These are phyloP conservation scores for Peronospora farinosa DNA, from an alignment of 352 stramenopile genomes.

Conservation along the genomic window DNA sequence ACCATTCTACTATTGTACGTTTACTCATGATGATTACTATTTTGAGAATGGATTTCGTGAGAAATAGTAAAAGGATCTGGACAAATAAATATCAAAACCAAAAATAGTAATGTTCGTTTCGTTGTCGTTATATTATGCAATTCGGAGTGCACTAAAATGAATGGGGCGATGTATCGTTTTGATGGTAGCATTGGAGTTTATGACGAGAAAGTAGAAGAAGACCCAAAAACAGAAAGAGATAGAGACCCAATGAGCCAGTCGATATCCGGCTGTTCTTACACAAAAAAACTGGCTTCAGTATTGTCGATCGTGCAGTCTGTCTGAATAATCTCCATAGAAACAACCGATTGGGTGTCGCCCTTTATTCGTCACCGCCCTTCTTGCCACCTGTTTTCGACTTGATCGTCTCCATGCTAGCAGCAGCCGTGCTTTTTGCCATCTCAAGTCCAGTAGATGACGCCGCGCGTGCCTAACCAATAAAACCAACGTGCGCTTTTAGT, in stretches of 20 bases:
- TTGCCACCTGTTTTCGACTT: constrained; percentile 70
- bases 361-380: constrained; percentile 45
- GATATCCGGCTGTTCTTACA: too few relatives aligned
- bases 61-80: too few relatives aligned
- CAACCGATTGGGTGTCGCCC: constrained; percentile 2
- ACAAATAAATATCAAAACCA: too few relatives aligned
- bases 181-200: too few relatives aligned
- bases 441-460: constrained; percentile 58
- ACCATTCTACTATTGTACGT: constrained; percentile 80
- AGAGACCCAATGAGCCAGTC: too few relatives aligned
- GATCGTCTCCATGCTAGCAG: constrained; percentile 62
- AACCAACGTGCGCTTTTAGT: constrained; percentile 9
- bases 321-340: constrained; percentile 7
- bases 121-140: too few relatives aligned
- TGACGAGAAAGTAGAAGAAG: too few relatives aligned
- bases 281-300: too few relatives aligned
- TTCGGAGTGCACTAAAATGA: too few relatives aligned
- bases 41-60: neutral
- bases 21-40: constrained; percentile 49
- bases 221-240: too few relatives aligned
- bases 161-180: too few relatives aligned
- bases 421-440: constrained; percentile 75
- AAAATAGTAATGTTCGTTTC: too few relatives aligned
- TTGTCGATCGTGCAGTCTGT: constrained; percentile 4
- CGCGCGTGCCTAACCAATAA: constrained; percentile 42